Evolutionary conservation across 2,329 filamentous ascomycete species (phyloP), one percentile per base, ranked within the genome.

Genomic region (Sphaerulina populicola): DNA sequence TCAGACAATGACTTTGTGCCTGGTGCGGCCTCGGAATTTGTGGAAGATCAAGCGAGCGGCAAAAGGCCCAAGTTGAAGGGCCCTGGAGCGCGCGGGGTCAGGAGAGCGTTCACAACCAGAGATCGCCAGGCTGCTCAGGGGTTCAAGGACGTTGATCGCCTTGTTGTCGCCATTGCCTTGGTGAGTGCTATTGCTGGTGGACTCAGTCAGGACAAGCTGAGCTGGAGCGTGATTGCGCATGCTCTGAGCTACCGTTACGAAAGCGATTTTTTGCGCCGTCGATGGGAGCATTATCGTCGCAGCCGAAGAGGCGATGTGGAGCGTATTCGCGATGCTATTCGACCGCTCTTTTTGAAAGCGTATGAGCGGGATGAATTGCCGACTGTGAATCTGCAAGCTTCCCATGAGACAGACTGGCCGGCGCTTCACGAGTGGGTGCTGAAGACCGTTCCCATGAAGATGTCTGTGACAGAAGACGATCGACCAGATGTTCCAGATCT

Each of bases 371-470:
- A 77, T 7, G 75, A 83, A 54, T 58, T 90, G 1, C 76, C 80
- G 1, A 66, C 72, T 1, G 72, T 90, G 15, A 72, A 88, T 63
- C 86, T 79, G 57, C 74, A 85, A 45, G 69, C 84, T 41, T 73
- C 81, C 0, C 66, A 77, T 36, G 74, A 76, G 1, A 88, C 87
- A 53, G 82, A 90, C 62, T 89, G 86, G 85, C 68, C 72, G 8
- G 67, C 65, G 4, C 67, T 90, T 5, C 76, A 89, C 42, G 72
- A 76, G 33, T 91, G 86, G 86, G 77, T 82, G 1, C 70, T 80
- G 56, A 72, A 74, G 18, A 77, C 66, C 21, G 52, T 63, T 23
- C 40, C 49, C 33, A 52, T 51, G 45, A 44, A 39, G 15, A 50
- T 50, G 41, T 45, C 48, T 21, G 30, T 42, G 5, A 37, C 46